A percentile compares a stretch with the other conserved stretches of the same genome.
These are phyloP conservation scores for Sarcomyxa edulis DNA, from an alignment of 768 basidiomycete genomes.

Conservation along the genomic window DNA sequence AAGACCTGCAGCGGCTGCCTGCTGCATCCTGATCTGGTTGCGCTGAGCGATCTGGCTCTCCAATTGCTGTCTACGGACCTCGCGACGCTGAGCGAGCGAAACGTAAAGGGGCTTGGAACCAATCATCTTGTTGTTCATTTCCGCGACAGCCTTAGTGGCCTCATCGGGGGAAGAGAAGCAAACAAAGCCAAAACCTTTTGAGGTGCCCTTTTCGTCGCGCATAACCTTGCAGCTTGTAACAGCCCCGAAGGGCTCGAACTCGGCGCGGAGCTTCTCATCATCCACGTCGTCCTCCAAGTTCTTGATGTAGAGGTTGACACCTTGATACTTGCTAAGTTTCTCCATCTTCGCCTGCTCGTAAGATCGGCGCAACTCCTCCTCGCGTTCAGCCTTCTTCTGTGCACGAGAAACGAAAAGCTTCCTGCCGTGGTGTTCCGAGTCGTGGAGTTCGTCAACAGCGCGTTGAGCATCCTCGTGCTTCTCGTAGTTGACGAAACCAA, in stretches of 20 bases:
- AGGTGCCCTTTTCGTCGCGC: constrained; percentile 91
- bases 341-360: constrained; percentile 97
- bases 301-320: constrained; percentile 99
- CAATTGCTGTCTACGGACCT: constrained; percentile 95
- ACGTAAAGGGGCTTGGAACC: constrained; percentile 98
- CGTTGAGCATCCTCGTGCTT: constrained; percentile 85
- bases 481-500: constrained; percentile 98
- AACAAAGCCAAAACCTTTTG: constrained; percentile 98
- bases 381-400: constrained; percentile 97
- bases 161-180: constrained; percentile 98
- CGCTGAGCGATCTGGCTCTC: constrained; percentile 99
- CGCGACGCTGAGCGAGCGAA: constrained; percentile 96
- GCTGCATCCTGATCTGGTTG: constrained; percentile 94
- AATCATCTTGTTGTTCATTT: constrained; percentile 99
- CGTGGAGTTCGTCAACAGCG: constrained; percentile 88
- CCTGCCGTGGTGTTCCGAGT: constrained; percentile 76
- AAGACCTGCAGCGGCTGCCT: constrained; percentile 84
- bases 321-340: constrained; percentile 96
- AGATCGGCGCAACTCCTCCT: constrained; percentile 89
- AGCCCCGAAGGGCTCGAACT: constrained; percentile 95
- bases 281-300: constrained; percentile 98
- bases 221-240: constrained; percentile 99
- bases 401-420: constrained; percentile 95
- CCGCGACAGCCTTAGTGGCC: constrained; percentile 97
- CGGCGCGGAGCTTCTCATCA: constrained; percentile 92